Base-by-base conservation (phyloP, 2,329 filamentous ascomycete genomes). In the Aspergillus floridensis region DNA sequence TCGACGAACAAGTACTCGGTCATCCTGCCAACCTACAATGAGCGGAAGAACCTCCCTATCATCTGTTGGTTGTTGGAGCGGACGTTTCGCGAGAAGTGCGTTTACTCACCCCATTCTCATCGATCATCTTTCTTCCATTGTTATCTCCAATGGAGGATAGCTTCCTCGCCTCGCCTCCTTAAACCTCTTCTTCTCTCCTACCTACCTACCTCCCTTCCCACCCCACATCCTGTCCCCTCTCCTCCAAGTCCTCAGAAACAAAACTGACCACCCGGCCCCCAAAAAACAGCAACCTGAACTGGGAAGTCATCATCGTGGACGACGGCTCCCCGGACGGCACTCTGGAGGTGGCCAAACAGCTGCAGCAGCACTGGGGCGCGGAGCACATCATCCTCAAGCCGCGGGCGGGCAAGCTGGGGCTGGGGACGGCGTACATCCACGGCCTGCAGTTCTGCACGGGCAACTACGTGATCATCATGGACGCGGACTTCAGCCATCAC, bases 401-500 rank as follows among this genome's bases (percentile, higher is more conserved):
- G 24, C 93, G 96, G 72, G 85, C 91, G 47, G 96, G 96, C 74
- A 99, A 98, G 81, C 90, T 97, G 44, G 93, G 93, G n/a, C 88
- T 98, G 53, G 93, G 93, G 68, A 97, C 93, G 2, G 93, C 93
- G 52, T 98, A 98, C 80, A 91, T 97, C 44, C 93, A 97, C 78
- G 93, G 93, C 55, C 84, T 99, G 61, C 86, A 96, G 76, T 98
- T 90, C 74, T 89, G 85, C 24, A 92, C 88, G 22, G 95, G 95
- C 70, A 97, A 96, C 84, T 98, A 88, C 74, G 91, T 99, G 74
- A 91, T 99, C 82, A 99, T 99, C 84, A 99, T 99, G 95, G 95
- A 99, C 82, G 95, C 96, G 79, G 95, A 99, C 80, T 99, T 99
- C 84, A 92, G 87, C 69, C 95, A 99, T 81, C 95, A 99, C 83